Conservation (phyloP, 495 filamentous ascomycete species). For the Choiromyces venosus region DNA sequence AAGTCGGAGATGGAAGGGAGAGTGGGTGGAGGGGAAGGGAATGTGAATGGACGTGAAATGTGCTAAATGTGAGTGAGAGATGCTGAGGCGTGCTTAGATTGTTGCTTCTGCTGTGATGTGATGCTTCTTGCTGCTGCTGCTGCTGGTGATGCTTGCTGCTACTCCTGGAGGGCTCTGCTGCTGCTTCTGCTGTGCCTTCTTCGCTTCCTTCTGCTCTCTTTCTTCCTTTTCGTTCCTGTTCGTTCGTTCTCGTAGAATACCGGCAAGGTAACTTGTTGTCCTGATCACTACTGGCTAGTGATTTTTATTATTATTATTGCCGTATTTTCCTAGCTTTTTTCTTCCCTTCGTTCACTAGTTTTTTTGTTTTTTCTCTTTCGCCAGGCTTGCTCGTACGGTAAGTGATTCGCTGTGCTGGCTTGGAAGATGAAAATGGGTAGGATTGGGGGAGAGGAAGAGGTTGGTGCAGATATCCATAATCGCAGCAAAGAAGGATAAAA, state of each 20-base stretch:
- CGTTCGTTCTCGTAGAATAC: not conserved
- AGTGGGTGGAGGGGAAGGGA: conserved; percentile 2
- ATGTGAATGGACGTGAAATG: not conserved
- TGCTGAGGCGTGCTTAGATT: not conserved
- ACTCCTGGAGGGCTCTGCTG: no score
- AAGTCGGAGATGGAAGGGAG: not conserved
- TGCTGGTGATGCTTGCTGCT: not conserved
- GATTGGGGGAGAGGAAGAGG: conserved; percentile 38
- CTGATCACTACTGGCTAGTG: not conserved
- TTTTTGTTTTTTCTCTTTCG: conserved; percentile 20
- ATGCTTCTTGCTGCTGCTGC: not conserved
- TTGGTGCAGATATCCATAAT: conserved; percentile 36
- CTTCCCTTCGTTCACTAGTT: not conserved
- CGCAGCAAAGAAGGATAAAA: conserved; percentile 6
- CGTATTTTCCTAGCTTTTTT: not conserved
- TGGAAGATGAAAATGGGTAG: conserved; percentile 27
- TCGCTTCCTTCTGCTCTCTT: not conserved
- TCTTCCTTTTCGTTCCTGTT: not conserved
- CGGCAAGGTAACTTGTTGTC: not conserved
- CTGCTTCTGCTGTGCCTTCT: not conserved
- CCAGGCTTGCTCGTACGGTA: not conserved
- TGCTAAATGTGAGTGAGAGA: not conserved
- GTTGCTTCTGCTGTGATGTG: not conserved
- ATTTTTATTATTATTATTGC: not conserved
- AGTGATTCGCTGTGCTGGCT: conserved; percentile 24